These are phyloP conservation scores for Colletotrichum falcatum DNA, from an alignment of 2,329 filamentous ascomycete genomes.

Conservation along the genomic window DNA sequence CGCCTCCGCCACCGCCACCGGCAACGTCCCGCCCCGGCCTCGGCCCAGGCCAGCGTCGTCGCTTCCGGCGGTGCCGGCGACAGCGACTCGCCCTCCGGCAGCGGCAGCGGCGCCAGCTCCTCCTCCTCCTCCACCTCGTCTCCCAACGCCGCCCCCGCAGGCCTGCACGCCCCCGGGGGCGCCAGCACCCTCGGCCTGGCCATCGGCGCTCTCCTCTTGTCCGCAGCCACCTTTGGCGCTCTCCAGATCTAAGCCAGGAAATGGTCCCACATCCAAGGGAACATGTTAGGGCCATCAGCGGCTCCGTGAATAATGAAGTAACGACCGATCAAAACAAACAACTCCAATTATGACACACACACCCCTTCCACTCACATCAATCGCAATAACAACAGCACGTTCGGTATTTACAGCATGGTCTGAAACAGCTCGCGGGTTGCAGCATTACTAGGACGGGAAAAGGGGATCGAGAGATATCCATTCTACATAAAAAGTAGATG, in stretches of 20 bases:
- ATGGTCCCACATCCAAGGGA: background rate
- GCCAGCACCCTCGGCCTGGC: conserved; percentile 50
- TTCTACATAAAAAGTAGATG: background rate
- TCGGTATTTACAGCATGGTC: background rate
- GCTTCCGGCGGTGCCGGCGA: conserved; percentile 38
- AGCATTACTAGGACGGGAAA: background rate
- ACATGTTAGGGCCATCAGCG: background rate
- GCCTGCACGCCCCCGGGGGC: conserved; percentile 25
- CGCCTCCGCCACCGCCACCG: conserved; percentile 54
- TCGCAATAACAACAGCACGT: too few relatives aligned
- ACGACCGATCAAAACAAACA: conserved; percentile 11
- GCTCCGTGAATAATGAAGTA: background rate
- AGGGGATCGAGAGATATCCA: conserved; percentile 8
- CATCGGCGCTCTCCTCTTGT: conserved; percentile 53
- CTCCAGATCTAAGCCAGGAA: conserved; percentile 32
- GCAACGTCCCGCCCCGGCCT: conserved; percentile 47
- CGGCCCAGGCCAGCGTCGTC: conserved; percentile 50
- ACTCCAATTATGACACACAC: conserved; percentile 6
- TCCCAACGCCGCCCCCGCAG: conserved; percentile 1
- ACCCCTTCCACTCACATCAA: background rate
- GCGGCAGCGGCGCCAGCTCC: conserved; percentile 28
- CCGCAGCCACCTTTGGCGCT: conserved; percentile 45
- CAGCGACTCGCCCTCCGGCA: conserved; percentile 29
- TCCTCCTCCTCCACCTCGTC: background rate
- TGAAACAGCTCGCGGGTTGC: background rate